These are phyloP conservation scores for Coprinopsis strossmayeri DNA, from an alignment of 768 basidiomycete species.

Conservation along the genomic window DNA sequence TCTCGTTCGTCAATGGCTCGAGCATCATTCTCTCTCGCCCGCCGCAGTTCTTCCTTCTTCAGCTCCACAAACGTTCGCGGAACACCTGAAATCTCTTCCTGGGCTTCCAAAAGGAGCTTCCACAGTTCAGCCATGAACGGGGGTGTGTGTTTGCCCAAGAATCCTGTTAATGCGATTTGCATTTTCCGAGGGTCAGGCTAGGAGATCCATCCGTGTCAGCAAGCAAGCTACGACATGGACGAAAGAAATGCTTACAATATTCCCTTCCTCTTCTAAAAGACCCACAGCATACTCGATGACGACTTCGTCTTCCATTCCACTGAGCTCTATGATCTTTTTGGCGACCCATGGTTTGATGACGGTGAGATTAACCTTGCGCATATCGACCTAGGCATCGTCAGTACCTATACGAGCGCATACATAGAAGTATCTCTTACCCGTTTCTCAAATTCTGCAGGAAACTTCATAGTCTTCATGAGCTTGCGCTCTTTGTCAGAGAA, in stretches of 20 bases:
- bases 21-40: constrained; percentile 54
- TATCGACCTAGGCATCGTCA: constrained; percentile 60
- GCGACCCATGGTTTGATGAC: constrained; percentile 96
- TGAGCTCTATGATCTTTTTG: constrained; percentile 83
- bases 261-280: constrained; percentile 77
- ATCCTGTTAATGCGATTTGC: constrained; percentile 92
- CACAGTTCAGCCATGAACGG: constrained; percentile 86
- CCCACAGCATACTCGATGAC: constrained; percentile 96
- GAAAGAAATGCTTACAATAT: constrained; percentile 52
- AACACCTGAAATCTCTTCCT: constrained; percentile 81
- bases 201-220: constrained; percentile 30
- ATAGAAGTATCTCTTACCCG: not conserved
- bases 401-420: not conserved
- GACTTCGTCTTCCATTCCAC: constrained; percentile 95
- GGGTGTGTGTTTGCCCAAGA: constrained; percentile 81
- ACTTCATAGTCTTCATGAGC: constrained; percentile 84
- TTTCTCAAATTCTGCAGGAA: constrained; percentile 82
- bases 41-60: constrained; percentile 89
- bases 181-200: constrained; percentile 90
- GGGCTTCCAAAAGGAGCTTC: constrained; percentile 90
- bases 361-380: constrained; percentile 88
- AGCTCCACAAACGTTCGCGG: constrained; percentile 86
- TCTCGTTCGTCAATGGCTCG: constrained; percentile 67
- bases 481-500: constrained; percentile 95
- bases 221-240: not conserved